phyloP scores from a whole-genome alignment of 2,329 filamentous ascomycete species.

The Zopfia rhizophila region DNA sequence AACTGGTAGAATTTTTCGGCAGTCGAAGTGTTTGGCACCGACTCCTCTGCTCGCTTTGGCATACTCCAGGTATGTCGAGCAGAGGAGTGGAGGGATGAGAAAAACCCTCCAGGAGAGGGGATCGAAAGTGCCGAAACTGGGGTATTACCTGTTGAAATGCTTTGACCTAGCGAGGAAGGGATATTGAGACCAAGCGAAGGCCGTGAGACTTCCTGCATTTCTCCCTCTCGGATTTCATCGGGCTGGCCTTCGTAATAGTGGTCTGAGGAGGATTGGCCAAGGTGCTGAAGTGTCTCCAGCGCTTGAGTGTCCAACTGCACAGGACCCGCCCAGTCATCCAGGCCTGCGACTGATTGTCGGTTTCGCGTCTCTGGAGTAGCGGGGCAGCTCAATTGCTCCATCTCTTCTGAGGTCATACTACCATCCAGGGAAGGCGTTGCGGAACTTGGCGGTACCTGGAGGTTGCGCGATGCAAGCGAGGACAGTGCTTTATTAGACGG shows the following conservation, averaged over 20 bases:
- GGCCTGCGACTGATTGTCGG: constrained; percentile 58
- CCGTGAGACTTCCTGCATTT: constrained; percentile 69
- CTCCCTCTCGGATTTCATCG: constrained; percentile 62
- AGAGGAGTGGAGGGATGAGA: constrained; percentile 80
- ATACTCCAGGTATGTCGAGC: constrained; percentile 86
- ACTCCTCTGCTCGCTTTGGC: constrained; percentile 42
- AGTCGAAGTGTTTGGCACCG: constrained; percentile 84
- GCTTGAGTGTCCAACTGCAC: constrained; percentile 78
- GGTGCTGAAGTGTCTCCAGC: constrained; percentile 79
- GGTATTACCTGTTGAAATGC: constrained; percentile 58
- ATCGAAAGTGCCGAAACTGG: constrained; percentile 86
- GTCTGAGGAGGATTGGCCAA: constrained; percentile 58
- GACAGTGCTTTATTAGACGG: constrained; percentile 81
- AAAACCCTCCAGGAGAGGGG: constrained; percentile 91
- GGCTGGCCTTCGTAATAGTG: constrained; percentile 24
- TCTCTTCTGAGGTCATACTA: constrained; percentile 86
- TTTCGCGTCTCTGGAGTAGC: constrained; percentile 74
- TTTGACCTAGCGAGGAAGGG: constrained; percentile 33
- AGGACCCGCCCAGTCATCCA: constrained; percentile 71
- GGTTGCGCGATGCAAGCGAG: constrained; percentile 68
- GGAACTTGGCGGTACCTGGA: constrained; percentile 77
- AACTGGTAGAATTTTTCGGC: constrained; percentile 91
- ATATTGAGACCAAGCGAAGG: constrained; percentile 56
- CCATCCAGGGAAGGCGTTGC: constrained; percentile 90
- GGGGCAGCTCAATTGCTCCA: constrained; percentile 84